Evolutionary conservation across 23 red algal species (phyloP), one percentile per base, ranked within the genome.

Genomic region (Cyanidiococcus yangmingshanensis): DNA sequence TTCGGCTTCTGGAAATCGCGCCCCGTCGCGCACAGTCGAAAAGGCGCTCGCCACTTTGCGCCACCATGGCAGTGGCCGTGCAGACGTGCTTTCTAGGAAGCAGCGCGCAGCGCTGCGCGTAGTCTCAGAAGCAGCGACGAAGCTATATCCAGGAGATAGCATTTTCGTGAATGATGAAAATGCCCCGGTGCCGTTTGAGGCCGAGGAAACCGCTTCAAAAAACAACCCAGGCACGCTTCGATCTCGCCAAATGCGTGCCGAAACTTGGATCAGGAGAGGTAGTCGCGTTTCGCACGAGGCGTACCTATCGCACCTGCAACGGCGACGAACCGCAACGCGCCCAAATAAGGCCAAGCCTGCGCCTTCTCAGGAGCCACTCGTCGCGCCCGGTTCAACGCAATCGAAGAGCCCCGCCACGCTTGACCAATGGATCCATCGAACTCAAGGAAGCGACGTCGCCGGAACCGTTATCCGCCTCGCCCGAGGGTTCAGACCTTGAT

Each of bases 101-200:
- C 63, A 71, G 63, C 63, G 63, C 15, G 63, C 63, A 2, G 63
- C 63, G 12, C 32, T 71, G 16, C 63, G 63, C 16, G 3, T 71
- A 2, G 63, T 71, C 7, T 25, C 63, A 12, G 63, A 25, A 27
- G 63, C 63, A 7, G 63, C 63, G 7, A 71, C 21, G 3, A 32
- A 17, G n/a, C n/a, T 25, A 12, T 35, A 71, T 71, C 12, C n/a
- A 25, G 63, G 63, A 32, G 63, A 71, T 29, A 71, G 63, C 32
- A 25, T 71, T 25, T 71, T 71, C 27, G 63, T 35, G 63, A 2
- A 54, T 7, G 45, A 54, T 21, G 45, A 54, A 54, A 54, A 54
- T 54, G 21, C 12, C 7, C 45, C 45, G 45, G 12, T 7, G 21
- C 12, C 45, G 21, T 21, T 54, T 7, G 45, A 54, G 45, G 45